Evolutionary conservation across 352 stramenopile genomes (phyloP), one percentile per base, ranked within the genome.

Genomic region (Phytophthora podocarpi): DNA sequence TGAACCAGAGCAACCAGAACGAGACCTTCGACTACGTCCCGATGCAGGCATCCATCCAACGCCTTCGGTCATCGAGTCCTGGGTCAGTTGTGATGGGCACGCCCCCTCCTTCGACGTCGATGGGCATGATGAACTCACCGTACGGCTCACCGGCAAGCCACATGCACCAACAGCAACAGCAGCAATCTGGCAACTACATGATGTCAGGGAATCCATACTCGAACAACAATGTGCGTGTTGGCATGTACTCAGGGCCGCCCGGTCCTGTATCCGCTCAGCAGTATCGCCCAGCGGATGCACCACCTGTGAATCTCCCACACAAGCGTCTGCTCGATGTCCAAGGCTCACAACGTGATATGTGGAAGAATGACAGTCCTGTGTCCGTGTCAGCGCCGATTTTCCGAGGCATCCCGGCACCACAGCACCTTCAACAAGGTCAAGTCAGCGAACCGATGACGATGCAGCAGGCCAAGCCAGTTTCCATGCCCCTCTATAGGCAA

Each of bases 361-460:
- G 78, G 78, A 83, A 83, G 56, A 84, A 76, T 20, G 76, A 88
- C 27, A 88, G 78, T 39, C 78, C 78, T 35, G 78, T 88, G 53
- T 88, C 78, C 7, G 78, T 88, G 20, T 75, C 74, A 46, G 73
- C 78, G n/a, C 73, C 70, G 11, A 84, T 88, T 39, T 88, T 83
- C 52, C 78, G 76, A 13, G 63, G 68, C 4, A 62, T 70, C 39
- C 64, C 70, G 23, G 26, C 49, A 2, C 49, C 70, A 46, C 54
- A 72, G 50, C 54, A 75, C n/a, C 59, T 75, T 7, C 60, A 82
- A 21, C 72, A 73, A 51, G 32, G 35, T n/a, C 53, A 67, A 52
- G 56, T 52, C 21, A 68, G 35, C 27, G 74, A 79, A 7, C 36
- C 43, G 16, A 65, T 78, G 53, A 56, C 37, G 10, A 67, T 74